A percentile compares a stretch with the other conserved stretches of the same genome.
phyloP scores from a whole-genome alignment of 2,329 filamentous ascomycete genomes.

The Fusarium protoensiforme region DNA sequence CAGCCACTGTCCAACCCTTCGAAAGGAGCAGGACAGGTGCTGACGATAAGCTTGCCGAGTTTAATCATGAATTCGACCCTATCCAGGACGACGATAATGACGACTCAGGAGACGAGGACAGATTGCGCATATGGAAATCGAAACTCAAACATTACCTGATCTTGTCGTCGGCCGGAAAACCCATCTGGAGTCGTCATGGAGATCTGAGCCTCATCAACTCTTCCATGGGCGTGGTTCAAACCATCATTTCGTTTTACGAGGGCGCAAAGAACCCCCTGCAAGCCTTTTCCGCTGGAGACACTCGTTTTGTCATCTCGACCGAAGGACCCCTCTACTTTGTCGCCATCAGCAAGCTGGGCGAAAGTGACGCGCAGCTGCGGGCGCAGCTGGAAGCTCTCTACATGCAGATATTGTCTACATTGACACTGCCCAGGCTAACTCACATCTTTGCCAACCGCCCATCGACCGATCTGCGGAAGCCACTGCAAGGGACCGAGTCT shows the following conservation, averaged over 20 bases:
- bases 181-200: slow-evolving; percentile 95
- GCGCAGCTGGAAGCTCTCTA: slow-evolving; percentile 93
- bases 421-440: slow-evolving; percentile 87
- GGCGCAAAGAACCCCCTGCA: slow-evolving; percentile 79
- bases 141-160: slow-evolving; percentile 99
- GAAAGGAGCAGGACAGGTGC: slow-evolving; percentile 59
- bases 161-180: slow-evolving; percentile 94
- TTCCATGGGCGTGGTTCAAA: slow-evolving; percentile 95
- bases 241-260: slow-evolving; percentile 97
- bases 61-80: slow-evolving; percentile 81
- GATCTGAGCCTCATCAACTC: slow-evolving; percentile 90
- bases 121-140: slow-evolving; percentile 83
- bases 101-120: slow-evolving; percentile 62
- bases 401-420: slow-evolving; percentile 96
- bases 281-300: slow-evolving; percentile 87
- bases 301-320: slow-evolving; percentile 86
- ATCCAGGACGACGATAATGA: slow-evolving; percentile 67
- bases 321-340: slow-evolving; percentile 92
- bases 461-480: slow-evolving; percentile 91
- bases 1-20: slow-evolving; percentile 69
- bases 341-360: slow-evolving; percentile 90
- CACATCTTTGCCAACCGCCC: slow-evolving; percentile 90
- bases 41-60: slow-evolving; percentile 71
- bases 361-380: slow-evolving; percentile 89
- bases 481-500: slow-evolving; percentile 90